A percentile compares a stretch with the other conserved stretches of the same genome.
Conservation (phyloP, 805 yeast genomes). For the Ogataea corticis region DNA sequence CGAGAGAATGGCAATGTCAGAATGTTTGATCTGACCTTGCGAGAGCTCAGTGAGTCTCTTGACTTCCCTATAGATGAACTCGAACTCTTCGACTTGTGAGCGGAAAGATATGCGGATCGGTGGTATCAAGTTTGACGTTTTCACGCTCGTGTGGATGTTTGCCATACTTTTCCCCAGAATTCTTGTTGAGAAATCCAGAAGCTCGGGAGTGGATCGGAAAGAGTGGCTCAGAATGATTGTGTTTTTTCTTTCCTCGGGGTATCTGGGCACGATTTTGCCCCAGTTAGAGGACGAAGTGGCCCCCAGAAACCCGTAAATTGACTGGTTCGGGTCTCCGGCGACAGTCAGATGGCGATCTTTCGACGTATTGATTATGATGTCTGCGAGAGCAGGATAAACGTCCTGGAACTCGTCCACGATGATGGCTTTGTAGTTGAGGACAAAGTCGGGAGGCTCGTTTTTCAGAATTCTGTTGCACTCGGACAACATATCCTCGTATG, state of each 20-base stretch:
- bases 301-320: slow-evolving; percentile 68
- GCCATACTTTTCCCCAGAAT: slow-evolving; percentile 20
- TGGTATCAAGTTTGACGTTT: slow-evolving; percentile 17
- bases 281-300: slow-evolving; percentile 35
- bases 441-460: slow-evolving; percentile 21
- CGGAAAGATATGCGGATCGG: slow-evolving; percentile 31
- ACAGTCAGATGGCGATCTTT: slow-evolving; percentile 53
- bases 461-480: slow-evolving; percentile 23
- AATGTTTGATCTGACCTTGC: slow-evolving; percentile 42
- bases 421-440: slow-evolving; percentile 38
- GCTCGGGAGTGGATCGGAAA: slow-evolving; percentile 63
- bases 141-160: slow-evolving; percentile 21
- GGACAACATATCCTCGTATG: slow-evolving; percentile 26
- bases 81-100: slow-evolving; percentile 38
- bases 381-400: slow-evolving; percentile 51
- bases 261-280: slow-evolving; percentile 20
- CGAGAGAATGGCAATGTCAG: slow-evolving; percentile 55
- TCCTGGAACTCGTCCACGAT: slow-evolving; percentile 79
- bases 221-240: slow-evolving; percentile 48
- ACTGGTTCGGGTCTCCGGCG: slow-evolving; percentile 73
- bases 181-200: slow-evolving; percentile 44
- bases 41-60: slow-evolving; percentile 40
- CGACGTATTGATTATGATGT: slow-evolving; percentile 42
- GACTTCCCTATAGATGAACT: slow-evolving; percentile 48
- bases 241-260: slow-evolving; percentile 20